Base-by-base conservation (phyloP, 2,329 filamentous ascomycete genomes). In the Scytalidium sp. region DNA sequence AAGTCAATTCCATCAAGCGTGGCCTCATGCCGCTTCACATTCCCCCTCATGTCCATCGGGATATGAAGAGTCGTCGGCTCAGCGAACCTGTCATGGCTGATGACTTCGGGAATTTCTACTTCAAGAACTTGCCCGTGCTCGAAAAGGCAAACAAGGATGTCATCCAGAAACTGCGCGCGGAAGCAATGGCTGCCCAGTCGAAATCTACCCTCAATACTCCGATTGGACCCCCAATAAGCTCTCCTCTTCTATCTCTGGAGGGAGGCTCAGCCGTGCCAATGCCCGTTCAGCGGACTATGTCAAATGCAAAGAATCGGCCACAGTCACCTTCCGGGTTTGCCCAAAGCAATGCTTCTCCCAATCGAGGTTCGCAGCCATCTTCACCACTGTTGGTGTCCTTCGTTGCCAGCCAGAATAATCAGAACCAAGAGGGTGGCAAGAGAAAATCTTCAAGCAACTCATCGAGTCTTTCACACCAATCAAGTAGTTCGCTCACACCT, bases 131-230 rank as follows among this genome's bases (percentile, higher is more conserved):
- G 44, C 92, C 93, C 0, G 93, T 97, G 19, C 77, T 99, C 17
- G 94, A 97, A 62, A 97, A 97, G 68, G 94, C 94, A 48, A 99
- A 99, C 70, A 99, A 99, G 66, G 94, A 99, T 62, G 91, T 97
- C 23, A 96, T 99, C 25, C 92, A 97, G 62, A 97, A 97, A 67
- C 76, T 99, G 50, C 85, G 92, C 10, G 90, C 92, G 19, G 92
- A 97, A 68, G 92, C 94, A 3, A 79, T 97, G 72, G 91, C 82
- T 2, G 70, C 75, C 2, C 81, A 85, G 57, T 80, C 68, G 62
- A 84, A 85, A 61, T 61, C 70, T 25, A 42, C 39, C 11, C 45
- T 55, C 17, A 47, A 58, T 17, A 62, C 56, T 40, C 60, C 62
- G 19, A 47, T 49, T 15, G 50, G 49, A 19, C 49, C 43, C 42